Conservation (phyloP, 768 basidiomycete species). For the Leccinum uliginosum region DNA sequence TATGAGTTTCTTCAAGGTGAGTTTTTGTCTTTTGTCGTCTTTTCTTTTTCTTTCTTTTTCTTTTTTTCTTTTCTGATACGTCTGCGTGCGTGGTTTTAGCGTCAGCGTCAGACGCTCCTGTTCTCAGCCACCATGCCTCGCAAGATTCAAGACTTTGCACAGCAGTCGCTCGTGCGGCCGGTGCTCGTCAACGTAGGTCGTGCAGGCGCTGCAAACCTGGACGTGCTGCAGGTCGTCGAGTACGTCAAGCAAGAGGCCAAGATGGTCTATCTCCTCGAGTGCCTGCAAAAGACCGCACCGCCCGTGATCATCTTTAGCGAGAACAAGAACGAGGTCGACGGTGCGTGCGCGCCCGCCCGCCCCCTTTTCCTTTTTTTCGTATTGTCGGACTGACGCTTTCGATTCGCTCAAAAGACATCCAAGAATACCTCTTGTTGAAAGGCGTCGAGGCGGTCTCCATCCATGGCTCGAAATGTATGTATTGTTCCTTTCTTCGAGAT, state of each 20-base stretch:
- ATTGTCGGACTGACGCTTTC: not conserved
- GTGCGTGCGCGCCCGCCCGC: conserved; percentile 37
- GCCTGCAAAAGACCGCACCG: conserved; percentile 96
- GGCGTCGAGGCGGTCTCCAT: conserved; percentile 99
- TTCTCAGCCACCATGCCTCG: conserved; percentile 99
- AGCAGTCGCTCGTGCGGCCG: conserved; percentile 91
- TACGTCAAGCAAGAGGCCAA: conserved; percentile 99
- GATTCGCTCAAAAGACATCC: conserved; percentile 71
- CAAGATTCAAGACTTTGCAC: conserved; percentile 98
- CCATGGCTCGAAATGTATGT: conserved; percentile 94
- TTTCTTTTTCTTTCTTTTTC: not conserved
- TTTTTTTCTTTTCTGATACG: not conserved
- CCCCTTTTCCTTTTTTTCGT: not conserved
- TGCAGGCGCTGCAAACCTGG: conserved; percentile 95
- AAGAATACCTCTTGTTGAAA: conserved; percentile 94
- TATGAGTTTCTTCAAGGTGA: conserved; percentile 97
- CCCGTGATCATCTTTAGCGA: conserved; percentile 98
- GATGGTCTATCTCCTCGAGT: conserved; percentile 98
- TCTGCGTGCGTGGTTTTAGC: conserved; percentile 40
- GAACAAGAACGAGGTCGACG: conserved; percentile 99
- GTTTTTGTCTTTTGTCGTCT: conserved; percentile 10
- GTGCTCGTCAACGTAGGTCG: conserved; percentile 96
- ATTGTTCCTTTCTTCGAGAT: not conserved
- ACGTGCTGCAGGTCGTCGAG: conserved; percentile 94
- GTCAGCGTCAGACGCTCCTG: conserved; percentile 92